Evolutionary conservation across 2,329 filamentous ascomycete species (phyloP).

Genomic region (Fusarium decemcellulare): DNA sequence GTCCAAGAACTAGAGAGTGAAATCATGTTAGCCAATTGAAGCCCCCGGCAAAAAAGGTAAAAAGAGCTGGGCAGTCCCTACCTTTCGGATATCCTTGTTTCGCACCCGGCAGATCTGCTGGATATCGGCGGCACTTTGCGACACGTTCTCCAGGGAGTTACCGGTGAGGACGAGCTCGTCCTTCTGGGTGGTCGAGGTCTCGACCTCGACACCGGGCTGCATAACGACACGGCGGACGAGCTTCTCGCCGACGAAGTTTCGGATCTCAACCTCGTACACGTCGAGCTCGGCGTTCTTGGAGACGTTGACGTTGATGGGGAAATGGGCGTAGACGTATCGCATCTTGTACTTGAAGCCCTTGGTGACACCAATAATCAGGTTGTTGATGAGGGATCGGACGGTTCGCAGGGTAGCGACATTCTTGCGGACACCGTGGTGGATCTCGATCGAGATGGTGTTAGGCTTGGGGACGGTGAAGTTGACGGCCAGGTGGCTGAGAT

Average conservation of each 20-base stretch:
- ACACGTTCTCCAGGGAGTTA: constrained; percentile 97
- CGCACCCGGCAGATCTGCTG: constrained; percentile 99
- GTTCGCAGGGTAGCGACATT: constrained; percentile 98
- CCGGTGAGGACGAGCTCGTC: constrained; percentile 94
- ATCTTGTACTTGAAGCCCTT: constrained; percentile 99
- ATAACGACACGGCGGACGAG: constrained; percentile 93
- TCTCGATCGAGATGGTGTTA: constrained; percentile 93
- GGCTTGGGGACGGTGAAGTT: constrained; percentile 92
- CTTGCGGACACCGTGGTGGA: constrained; percentile 99
- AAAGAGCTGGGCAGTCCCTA: constrained; percentile 54
- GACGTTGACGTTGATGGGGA: constrained; percentile 99
- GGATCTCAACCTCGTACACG: constrained; percentile 94
- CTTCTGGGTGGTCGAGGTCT: constrained; percentile 93
- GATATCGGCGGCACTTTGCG: constrained; percentile 98
- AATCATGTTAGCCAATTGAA: constrained; percentile 39
- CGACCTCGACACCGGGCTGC: constrained; percentile 91
- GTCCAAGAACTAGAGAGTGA: constrained; percentile 87
- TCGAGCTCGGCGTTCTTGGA: constrained; percentile 96
- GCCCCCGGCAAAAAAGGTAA: background rate
- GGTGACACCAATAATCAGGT: constrained; percentile 98
- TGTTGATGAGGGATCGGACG: constrained; percentile 98
- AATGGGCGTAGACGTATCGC: constrained; percentile 99
- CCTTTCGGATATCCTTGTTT: constrained; percentile 99
- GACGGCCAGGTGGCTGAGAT: constrained; percentile 96
- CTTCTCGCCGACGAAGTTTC: constrained; percentile 99